Conservation (phyloP, 768 basidiomycete genomes). For the Xanthoconium purpureum region DNA sequence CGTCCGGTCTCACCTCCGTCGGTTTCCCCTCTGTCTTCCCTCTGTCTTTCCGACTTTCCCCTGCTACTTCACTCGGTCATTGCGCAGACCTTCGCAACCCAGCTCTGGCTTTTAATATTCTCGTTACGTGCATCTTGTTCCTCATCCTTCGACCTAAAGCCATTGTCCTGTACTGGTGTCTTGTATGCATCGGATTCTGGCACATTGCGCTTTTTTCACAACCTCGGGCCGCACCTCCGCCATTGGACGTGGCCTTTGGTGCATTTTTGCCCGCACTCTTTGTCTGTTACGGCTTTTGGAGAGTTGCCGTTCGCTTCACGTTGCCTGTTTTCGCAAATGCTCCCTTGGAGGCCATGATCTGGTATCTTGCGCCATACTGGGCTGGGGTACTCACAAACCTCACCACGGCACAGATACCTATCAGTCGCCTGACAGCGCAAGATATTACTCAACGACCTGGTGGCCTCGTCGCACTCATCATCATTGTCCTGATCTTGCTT, state of each 20-base stretch:
- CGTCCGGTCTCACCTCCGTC: conserved; percentile 65
- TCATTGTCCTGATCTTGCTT: conserved; percentile 62
- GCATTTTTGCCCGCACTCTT: conserved; percentile 78
- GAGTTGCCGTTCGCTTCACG: conserved; percentile 68
- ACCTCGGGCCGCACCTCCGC: conserved; percentile 62
- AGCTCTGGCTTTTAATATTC: conserved; percentile 71
- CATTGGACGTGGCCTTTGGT: conserved; percentile 67
- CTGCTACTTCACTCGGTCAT: conserved; percentile 47
- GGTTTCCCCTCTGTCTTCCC: conserved; percentile 78
- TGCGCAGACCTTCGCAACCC: conserved; percentile 69
- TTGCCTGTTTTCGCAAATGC: conserved; percentile 64
- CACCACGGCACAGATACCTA: conserved; percentile 68
- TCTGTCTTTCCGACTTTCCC: conserved; percentile 57
- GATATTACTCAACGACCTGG: conserved; percentile 67
- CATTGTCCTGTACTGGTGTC: conserved; percentile 67
- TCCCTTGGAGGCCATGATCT: conserved; percentile 69
- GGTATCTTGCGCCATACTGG: conserved; percentile 80
- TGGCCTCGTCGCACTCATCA: conserved; percentile 62
- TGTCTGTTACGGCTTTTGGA: conserved; percentile 77
- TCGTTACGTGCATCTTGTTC: conserved; percentile 66
- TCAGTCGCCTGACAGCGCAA: conserved; percentile 67
- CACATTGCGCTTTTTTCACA: conserved; percentile 79
- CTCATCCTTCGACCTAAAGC: conserved; percentile 69
- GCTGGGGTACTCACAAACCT: conserved; percentile 72
- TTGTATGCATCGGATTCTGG: conserved; percentile 86